A percentile compares a stretch with the other conserved stretches of the same genome.
phyloP scores from a whole-genome alignment of 164 flowering plant species.

The Vitis rotundifolia region DNA sequence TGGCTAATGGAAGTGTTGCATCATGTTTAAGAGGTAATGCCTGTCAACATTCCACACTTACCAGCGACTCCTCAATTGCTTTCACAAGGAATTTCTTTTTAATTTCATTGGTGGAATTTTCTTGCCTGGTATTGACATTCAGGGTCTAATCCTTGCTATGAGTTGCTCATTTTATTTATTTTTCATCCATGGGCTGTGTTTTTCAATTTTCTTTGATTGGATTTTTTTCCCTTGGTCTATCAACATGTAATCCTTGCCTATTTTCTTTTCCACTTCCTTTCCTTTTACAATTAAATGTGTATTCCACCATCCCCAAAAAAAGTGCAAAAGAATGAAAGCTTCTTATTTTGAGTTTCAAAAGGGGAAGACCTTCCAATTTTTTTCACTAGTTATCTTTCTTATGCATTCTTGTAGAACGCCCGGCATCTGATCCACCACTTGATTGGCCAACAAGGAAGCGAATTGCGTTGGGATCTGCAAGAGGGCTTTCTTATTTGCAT shows the following conservation, averaged over 20 bases:
- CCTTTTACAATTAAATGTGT: neutral
- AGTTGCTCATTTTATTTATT: too few species aligned
- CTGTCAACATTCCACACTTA: neutral
- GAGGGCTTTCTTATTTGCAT: slow-evolving; percentile 91
- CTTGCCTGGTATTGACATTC: neutral
- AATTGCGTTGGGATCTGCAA: slow-evolving; percentile 87
- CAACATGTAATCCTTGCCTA: neutral
- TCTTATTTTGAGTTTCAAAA: neutral
- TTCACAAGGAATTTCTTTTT: neutral
- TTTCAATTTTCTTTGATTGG: too few species aligned
- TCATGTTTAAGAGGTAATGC: slow-evolving; percentile 65
- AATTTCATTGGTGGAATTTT: neutral
- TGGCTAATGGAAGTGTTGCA: slow-evolving; percentile 81
- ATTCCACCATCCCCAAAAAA: neutral
- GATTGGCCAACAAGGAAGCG: slow-evolving; percentile 83
- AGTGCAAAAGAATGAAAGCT: neutral
- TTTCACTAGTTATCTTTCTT: neutral
- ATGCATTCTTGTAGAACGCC: slow-evolving; percentile 58
- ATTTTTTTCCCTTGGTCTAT: neutral
- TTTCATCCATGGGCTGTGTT: too few species aligned
- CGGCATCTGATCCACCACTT: slow-evolving; percentile 66
- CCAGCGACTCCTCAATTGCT: neutral
- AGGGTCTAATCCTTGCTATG: neutral
- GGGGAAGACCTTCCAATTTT: neutral
- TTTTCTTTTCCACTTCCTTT: neutral